Percentiles rank a stretch among this genome's conserved stretches.
Evolutionary conservation across 164 flowering plant species (phyloP).

Genomic region (Tinospora cordifolia): DNA sequence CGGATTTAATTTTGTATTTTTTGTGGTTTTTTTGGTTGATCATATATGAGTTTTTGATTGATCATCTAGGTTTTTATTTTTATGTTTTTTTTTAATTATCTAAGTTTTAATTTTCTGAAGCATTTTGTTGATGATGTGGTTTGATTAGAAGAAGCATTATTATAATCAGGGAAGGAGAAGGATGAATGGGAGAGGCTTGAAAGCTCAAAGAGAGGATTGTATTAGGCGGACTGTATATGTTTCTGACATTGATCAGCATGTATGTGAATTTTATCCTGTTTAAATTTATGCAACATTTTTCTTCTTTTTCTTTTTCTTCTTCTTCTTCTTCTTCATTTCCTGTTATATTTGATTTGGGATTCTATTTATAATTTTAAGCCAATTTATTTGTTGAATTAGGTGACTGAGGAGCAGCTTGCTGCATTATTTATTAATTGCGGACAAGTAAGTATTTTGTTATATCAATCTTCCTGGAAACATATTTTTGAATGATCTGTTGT

Average conservation of each 20-base stretch:
- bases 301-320: too few relatives aligned
- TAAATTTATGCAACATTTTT: background rate
- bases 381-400: slow-evolving; percentile 31
- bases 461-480: background rate
- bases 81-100: background rate
- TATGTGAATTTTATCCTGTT: slow-evolving; percentile 80
- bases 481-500: background rate
- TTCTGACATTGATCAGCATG: slow-evolving; percentile 94
- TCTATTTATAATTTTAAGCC: background rate
- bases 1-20: background rate
- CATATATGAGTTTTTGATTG: background rate
- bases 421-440: slow-evolving; percentile 75
- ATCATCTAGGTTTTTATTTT: background rate
- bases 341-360: background rate
- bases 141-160: slow-evolving; percentile 36
- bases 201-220: slow-evolving; percentile 77
- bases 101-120: background rate
- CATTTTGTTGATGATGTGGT: background rate
- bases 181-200: slow-evolving; percentile 44
- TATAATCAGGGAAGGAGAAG: slow-evolving; percentile 57
- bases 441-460: slow-evolving; percentile 37
- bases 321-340: too few relatives aligned
- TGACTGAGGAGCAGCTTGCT: slow-evolving; percentile 95
- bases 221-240: slow-evolving; percentile 91
- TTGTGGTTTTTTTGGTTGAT: background rate